Evolutionary conservation across 345 rosid species (phyloP).

Genomic region (sweet orange (Citrus sinensis)): DVS_A1.0 CM039165.1:28501001-28501500

Average conservation of each 20-base stretch:
- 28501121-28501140: neutral
- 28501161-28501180: slow-evolving; percentile 46
- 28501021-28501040: slow-evolving; percentile 75
- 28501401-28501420: slow-evolving; percentile 78
- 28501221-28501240: slow-evolving; percentile 79
- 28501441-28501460: slow-evolving; percentile 51
- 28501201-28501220: slow-evolving; percentile 61
- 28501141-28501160: neutral
- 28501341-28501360: neutral
- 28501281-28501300: neutral
- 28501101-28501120: neutral
- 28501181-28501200: slow-evolving; percentile 54
- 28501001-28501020: slow-evolving; percentile 71
- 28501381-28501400: slow-evolving; percentile 54
- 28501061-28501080: neutral
- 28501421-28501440: slow-evolving; percentile 69
- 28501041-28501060: neutral
- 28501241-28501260: slow-evolving; percentile 67
- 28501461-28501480: neutral
- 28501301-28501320: neutral
- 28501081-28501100: neutral
- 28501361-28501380: slow-evolving; percentile 49
- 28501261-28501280: neutral
- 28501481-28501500: slow-evolving; percentile 4
- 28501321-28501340: neutral